A percentile compares a stretch with the other conserved stretches of the same genome.
Evolutionary conservation across 2,329 filamentous ascomycete species (phyloP).

Genomic region (Cordyceps tenuipes): DNA sequence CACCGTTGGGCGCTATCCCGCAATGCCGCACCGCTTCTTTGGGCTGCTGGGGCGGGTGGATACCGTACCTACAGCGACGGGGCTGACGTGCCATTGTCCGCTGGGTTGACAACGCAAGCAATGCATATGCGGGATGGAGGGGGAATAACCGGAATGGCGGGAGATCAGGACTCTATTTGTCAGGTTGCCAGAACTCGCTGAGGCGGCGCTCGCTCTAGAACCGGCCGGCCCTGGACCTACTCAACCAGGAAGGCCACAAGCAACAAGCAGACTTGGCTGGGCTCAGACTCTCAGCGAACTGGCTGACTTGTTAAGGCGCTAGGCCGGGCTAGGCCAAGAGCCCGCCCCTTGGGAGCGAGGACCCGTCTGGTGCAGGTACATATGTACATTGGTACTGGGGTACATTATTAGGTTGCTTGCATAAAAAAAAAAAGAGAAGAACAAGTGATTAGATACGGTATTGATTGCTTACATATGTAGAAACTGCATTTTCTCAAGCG

Average conservation of each 20-base stretch:
- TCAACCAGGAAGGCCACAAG: neutral
- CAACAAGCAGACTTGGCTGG: neutral
- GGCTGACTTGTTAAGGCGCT: neutral
- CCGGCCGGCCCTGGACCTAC: neutral
- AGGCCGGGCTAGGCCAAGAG: neutral
- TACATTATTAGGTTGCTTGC: too few relatives aligned
- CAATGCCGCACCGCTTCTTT: neutral
- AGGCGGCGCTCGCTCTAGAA: neutral
- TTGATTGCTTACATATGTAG: too few relatives aligned
- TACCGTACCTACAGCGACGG: slow-evolving; percentile 4
- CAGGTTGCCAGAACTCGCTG: neutral
- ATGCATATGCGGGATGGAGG: neutral
- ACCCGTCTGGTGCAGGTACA: neutral
- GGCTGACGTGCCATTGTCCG: slow-evolving; percentile 7
- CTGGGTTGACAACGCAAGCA: neutral
- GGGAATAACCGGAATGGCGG: neutral
- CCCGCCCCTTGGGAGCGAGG: neutral
- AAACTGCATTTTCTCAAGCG: too few relatives aligned
- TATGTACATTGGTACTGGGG: too few relatives aligned
- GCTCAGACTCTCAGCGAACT: neutral
- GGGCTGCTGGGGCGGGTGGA: neutral
- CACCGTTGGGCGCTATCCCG: neutral
- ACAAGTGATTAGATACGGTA: too few relatives aligned
- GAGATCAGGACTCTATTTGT: neutral
- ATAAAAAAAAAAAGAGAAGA: too few relatives aligned